Evolutionary conservation across 768 basidiomycete species (phyloP).

Genomic region (Trametes meyenii): DNA sequence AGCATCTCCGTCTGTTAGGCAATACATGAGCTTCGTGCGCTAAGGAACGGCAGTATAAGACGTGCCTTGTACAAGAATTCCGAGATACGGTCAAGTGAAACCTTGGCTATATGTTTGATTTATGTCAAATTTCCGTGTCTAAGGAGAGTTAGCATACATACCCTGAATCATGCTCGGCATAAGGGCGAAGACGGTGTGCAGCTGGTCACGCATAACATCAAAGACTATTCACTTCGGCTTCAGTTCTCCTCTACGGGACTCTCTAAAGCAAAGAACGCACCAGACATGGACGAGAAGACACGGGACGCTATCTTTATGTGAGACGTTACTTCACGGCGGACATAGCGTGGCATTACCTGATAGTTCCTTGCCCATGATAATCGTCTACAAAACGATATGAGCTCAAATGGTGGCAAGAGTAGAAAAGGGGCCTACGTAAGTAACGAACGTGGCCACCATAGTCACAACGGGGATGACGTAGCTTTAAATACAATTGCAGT

Average conservation of each 20-base stretch:
- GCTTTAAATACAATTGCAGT: slow-evolving; percentile 35
- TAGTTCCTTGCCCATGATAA: slow-evolving; percentile 43
- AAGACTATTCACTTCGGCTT: slow-evolving; percentile 46
- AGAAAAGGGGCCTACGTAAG: slow-evolving; percentile 47
- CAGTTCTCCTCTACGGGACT: not conserved
- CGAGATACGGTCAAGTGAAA: slow-evolving; percentile 64
- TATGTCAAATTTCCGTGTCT: not conserved
- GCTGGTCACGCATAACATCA: slow-evolving; percentile 56
- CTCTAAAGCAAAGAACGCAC: slow-evolving; percentile 13
- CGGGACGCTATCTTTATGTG: slow-evolving; percentile 32
- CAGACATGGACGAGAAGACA: slow-evolving; percentile 44
- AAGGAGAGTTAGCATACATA: slow-evolving; percentile 39
- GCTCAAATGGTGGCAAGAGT: not conserved
- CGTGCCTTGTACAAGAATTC: slow-evolving; percentile 45
- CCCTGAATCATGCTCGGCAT: slow-evolving; percentile 36
- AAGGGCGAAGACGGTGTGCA: slow-evolving; percentile 40
- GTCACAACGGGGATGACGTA: slow-evolving; percentile 62
- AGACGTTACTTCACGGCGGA: not conserved
- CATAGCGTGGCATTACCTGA: slow-evolving; percentile 33
- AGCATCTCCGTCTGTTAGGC: slow-evolving; percentile 51
- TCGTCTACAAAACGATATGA: slow-evolving; percentile 30
- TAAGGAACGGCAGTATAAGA: too few relatives aligned
- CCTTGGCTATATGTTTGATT: slow-evolving; percentile 45
- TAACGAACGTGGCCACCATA: slow-evolving; percentile 69
- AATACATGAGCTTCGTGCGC: too few relatives aligned